A percentile compares a stretch with the other conserved stretches of the same genome.
These are phyloP conservation scores for Cucumis variabilis DNA, from an alignment of 331 rosid species.

Conservation along the genomic window DNA sequence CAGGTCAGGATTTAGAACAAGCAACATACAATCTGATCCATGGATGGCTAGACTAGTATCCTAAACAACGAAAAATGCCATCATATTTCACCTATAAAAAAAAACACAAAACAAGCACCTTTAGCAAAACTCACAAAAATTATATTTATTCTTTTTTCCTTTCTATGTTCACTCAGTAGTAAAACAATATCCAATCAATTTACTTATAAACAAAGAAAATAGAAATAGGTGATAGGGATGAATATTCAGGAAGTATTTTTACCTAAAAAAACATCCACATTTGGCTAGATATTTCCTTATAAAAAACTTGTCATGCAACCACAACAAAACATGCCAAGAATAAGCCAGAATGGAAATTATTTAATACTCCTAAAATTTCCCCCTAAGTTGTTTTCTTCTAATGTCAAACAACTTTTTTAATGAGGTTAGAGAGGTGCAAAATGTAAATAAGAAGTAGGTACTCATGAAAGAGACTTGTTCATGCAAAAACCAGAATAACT, in stretches of 20 bases:
- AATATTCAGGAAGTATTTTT: neutral
- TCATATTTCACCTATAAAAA: neutral
- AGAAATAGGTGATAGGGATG: neutral
- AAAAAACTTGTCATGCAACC: conserved; percentile 11
- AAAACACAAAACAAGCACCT: conserved; percentile 8
- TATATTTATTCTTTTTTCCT: no score
- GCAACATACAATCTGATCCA: no score
- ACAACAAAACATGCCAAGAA: neutral
- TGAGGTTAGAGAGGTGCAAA: conserved; percentile 12
- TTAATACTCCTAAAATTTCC: neutral
- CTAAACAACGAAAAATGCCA: neutral
- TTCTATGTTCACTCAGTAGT: neutral
- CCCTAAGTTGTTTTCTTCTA: neutral
- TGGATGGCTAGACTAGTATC: no score
- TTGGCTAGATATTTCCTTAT: neutral
- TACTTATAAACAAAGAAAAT: neutral
- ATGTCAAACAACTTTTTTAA: neutral
- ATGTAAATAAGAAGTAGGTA: conserved; percentile 23
- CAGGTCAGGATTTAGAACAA: no score
- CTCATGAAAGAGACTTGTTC: conserved; percentile 22
- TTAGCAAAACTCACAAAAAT: neutral
- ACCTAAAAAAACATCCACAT: conserved; percentile 28
- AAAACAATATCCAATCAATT: neutral
- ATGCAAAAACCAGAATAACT: neutral
- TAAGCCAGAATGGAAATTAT: neutral